These are phyloP conservation scores for Ceratocystis papillata DNA, from an alignment of 2,329 filamentous ascomycete genomes.

Conservation along the genomic window DNA sequence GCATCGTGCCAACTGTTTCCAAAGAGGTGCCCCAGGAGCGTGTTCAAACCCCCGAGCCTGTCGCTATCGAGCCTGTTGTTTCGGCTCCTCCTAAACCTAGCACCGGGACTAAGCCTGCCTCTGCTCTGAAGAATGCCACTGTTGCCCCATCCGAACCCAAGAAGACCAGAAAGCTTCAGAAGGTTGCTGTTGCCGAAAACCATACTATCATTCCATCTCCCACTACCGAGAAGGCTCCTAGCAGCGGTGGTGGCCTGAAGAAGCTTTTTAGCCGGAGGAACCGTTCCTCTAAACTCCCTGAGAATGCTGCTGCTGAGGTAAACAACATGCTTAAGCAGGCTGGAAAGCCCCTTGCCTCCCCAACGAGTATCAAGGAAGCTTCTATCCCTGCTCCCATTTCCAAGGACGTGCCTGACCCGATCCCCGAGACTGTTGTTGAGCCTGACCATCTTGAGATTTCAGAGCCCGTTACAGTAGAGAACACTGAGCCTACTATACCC, in stretches of 20 bases:
- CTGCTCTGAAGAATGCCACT: conserved; percentile 29
- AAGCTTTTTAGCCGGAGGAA: conserved; percentile 59
- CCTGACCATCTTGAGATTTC: neutral
- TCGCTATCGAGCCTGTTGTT: conserved; percentile 19
- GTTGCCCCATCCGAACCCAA: conserved; percentile 3
- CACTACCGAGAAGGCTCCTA: conserved; percentile 26
- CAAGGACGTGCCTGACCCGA: conserved; percentile 23
- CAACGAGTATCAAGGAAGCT: conserved; percentile 27
- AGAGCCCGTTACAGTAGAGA: conserved; percentile 12
- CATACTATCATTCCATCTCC: conserved; percentile 25
- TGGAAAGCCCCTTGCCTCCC: conserved; percentile 28
- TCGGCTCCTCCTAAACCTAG: conserved; percentile 22
- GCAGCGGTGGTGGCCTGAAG: conserved; percentile 41
- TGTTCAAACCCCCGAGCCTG: conserved; percentile 35
- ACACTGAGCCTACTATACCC: conserved; percentile 18
- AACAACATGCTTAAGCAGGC: conserved; percentile 42
- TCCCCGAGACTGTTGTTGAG: neutral
- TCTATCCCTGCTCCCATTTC: conserved; percentile 26
- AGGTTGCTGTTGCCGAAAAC: conserved; percentile 38
- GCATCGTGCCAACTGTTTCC: conserved; percentile 31
- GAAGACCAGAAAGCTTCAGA: conserved; percentile 43
- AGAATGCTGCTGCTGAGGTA: conserved; percentile 42
- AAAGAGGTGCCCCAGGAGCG: conserved; percentile 31
- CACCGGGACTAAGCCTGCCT: conserved; percentile 15
- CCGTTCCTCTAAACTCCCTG: conserved; percentile 45